Percentiles rank a stretch among this genome's conserved stretches.
These are phyloP conservation scores for Teratosphaeria zuluensis DNA, from an alignment of 2,329 filamentous ascomycete species.

Conservation along the genomic window DNA sequence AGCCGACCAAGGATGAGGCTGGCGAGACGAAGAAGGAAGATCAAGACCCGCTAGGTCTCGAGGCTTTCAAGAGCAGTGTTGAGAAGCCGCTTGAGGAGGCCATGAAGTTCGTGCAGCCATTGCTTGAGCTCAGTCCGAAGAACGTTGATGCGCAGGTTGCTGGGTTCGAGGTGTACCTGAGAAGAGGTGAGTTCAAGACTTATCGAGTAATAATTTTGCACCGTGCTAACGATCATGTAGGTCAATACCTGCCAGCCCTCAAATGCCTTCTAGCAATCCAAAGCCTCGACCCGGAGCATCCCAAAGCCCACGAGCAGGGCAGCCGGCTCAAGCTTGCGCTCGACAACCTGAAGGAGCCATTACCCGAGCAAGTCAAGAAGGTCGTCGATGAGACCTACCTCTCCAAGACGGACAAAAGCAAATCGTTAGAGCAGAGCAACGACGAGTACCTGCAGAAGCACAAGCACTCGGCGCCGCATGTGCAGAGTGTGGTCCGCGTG, in stretches of 20 bases:
- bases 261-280: slow-evolving; percentile 71
- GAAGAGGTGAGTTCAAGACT: slow-evolving; percentile 57
- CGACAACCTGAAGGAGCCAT: slow-evolving; percentile 44
- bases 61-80: slow-evolving; percentile 51
- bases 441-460: slow-evolving; percentile 55
- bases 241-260: slow-evolving; percentile 78
- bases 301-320: slow-evolving; percentile 66
- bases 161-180: slow-evolving; percentile 83
- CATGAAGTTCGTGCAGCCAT: slow-evolving; percentile 71
- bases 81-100: slow-evolving; percentile 77
- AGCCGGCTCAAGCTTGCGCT: slow-evolving; percentile 49
- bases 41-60: slow-evolving; percentile 72
- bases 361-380: slow-evolving; percentile 56
- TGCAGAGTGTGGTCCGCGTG: slow-evolving; percentile 54
- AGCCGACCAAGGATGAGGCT: slow-evolving; percentile 51
- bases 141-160: slow-evolving; percentile 72
- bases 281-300: slow-evolving; percentile 57
- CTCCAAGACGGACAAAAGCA: slow-evolving; percentile 40
- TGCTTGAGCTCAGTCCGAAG: slow-evolving; percentile 74
- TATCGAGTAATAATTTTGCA: background rate
- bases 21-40: slow-evolving; percentile 74
- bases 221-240: slow-evolving; percentile 27
- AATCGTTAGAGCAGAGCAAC: slow-evolving; percentile 47
- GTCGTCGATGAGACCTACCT: slow-evolving; percentile 58
- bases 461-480: slow-evolving; percentile 51